A percentile compares a stretch with the other conserved stretches of the same genome.
phyloP scores from a whole-genome alignment of 345 rosid species.

The Rhodamnia rubescens region DNA sequence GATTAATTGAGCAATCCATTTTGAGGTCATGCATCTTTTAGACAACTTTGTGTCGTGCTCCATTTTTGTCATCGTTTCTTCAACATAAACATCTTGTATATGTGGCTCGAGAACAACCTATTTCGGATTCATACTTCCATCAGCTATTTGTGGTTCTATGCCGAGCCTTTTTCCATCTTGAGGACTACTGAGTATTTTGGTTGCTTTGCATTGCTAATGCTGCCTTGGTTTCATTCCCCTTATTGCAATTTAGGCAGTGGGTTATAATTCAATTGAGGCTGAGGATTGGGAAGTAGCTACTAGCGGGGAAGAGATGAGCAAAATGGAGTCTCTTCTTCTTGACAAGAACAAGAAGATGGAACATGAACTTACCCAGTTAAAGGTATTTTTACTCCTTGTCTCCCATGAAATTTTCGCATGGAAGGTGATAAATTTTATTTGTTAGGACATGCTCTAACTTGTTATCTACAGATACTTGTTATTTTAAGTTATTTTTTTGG shows the following conservation, averaged over 20 bases:
- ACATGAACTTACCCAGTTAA: constrained; percentile 84
- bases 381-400: constrained; percentile 30
- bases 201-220: background rate
- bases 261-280: constrained; percentile 95
- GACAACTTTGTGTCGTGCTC: background rate
- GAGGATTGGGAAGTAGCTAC: constrained; percentile 99
- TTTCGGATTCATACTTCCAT: background rate
- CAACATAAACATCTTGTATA: background rate
- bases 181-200: background rate
- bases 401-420: background rate
- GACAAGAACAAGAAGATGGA: constrained; percentile 97
- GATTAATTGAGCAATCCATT: background rate
- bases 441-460: background rate
- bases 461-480: background rate
- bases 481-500: background rate
- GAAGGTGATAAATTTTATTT: background rate
- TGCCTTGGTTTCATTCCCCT: background rate
- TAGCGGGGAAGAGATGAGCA: constrained; percentile 91
- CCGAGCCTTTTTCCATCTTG: background rate
- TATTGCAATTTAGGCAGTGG: constrained; percentile 53
- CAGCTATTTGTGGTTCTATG: background rate
- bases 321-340: constrained; percentile 97
- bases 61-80: background rate
- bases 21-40: background rate
- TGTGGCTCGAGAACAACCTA: background rate